Conservation (phyloP, 257 asterid species). For the Striga asiatica region DNA sequence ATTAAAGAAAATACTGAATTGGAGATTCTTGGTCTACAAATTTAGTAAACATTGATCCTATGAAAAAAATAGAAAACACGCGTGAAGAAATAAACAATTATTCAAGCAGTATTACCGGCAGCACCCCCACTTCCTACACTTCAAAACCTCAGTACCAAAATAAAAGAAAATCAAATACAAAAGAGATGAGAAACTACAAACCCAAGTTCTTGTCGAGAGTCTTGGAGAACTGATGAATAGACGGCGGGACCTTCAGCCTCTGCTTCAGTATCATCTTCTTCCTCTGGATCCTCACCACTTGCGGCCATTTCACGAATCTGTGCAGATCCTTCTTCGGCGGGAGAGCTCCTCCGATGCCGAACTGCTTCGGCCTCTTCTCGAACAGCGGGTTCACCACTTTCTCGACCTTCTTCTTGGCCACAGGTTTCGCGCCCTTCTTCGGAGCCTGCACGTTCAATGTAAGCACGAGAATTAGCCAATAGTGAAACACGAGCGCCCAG, state of each 20-base stretch:
- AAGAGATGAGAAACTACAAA: neutral
- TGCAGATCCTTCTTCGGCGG: slow-evolving; percentile 43
- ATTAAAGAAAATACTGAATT: too few species aligned
- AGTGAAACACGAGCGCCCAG: neutral
- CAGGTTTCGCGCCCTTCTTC: slow-evolving; percentile 29
- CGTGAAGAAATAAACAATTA: too few species aligned
- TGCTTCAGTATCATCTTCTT: slow-evolving; percentile 32
- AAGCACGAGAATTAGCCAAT: neutral
- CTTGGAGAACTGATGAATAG: slow-evolving; percentile 36
- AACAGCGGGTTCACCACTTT: slow-evolving; percentile 30
- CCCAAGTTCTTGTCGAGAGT: slow-evolving; percentile 37
- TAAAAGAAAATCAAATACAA: neutral
- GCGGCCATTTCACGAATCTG: slow-evolving; percentile 36
- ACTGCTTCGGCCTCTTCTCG: slow-evolving; percentile 40
- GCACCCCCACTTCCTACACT: too few species aligned
- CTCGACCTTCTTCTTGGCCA: slow-evolving; percentile 27
- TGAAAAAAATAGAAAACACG: too few species aligned
- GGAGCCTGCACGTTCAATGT: slow-evolving; percentile 43
- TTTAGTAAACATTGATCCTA: too few species aligned
- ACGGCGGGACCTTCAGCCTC: slow-evolving; percentile 28
- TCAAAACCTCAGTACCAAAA: neutral
- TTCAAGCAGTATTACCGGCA: too few species aligned
- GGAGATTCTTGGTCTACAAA: too few species aligned
- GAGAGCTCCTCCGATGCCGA: slow-evolving; percentile 40
- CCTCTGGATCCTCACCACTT: slow-evolving; percentile 35